phyloP scores from a whole-genome alignment of 2,329 filamentous ascomycete species.

The Huntiella savannae region DNA sequence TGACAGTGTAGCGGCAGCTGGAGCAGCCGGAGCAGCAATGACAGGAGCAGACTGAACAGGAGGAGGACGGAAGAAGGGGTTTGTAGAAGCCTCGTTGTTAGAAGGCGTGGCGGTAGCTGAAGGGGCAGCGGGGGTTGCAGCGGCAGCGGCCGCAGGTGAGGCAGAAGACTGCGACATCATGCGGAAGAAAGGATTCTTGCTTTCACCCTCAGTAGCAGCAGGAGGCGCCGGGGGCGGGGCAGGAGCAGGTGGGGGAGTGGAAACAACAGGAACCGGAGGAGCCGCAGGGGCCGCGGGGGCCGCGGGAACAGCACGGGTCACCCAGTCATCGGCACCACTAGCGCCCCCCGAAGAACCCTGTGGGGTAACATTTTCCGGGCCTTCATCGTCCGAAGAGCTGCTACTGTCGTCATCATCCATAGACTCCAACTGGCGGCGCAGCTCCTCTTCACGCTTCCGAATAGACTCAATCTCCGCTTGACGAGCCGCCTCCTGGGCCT shows the following conservation, averaged over 20 bases:
- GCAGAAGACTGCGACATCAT: constrained; percentile 54
- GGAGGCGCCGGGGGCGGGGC: constrained; percentile 28
- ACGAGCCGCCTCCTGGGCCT: constrained; percentile 63
- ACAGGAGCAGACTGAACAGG: constrained; percentile 18
- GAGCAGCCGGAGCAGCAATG: constrained; percentile 22
- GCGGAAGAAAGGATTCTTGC: constrained; percentile 87
- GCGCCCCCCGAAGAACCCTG: constrained; percentile 37
- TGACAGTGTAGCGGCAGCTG: constrained; percentile 26
- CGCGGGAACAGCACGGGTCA: constrained; percentile 24
- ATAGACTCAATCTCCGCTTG: constrained; percentile 85
- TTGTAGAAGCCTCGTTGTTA: constrained; percentile 50
- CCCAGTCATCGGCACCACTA: constrained; percentile 15
- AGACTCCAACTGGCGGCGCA: constrained; percentile 68
- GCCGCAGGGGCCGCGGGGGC: constrained; percentile 26
- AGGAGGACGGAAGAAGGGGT: constrained; percentile 55
- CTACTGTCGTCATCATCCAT: constrained; percentile 55
- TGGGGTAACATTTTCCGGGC: constrained; percentile 47
- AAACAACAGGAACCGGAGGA: constrained; percentile 25
- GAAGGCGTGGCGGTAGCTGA: constrained; percentile 22
- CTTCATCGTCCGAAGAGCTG: constrained; percentile 63
- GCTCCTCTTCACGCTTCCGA: constrained; percentile 71
- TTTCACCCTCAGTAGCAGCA: constrained; percentile 47
- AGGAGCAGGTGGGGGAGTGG: constrained; percentile 34
- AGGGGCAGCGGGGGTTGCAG: constrained; percentile 24
- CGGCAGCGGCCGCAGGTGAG: constrained; percentile 16